Conservation (phyloP, 148 eudicot genomes). For the Rhododendron henanense region DNA sequence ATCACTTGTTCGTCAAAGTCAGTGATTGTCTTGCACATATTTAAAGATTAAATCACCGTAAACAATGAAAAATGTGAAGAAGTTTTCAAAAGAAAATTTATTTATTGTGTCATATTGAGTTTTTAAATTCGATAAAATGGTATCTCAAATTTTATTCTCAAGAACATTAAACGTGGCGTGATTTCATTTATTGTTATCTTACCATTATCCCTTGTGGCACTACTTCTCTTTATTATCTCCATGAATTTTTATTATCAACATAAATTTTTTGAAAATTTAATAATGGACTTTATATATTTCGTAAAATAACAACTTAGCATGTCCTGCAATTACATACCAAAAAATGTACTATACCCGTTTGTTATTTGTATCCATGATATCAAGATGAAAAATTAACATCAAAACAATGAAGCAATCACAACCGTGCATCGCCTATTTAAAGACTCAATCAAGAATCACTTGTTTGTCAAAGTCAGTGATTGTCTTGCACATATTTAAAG, state of each 20-base stretch:
- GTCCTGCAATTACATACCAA: background rate
- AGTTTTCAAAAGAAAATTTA: background rate
- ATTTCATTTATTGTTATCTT: background rate
- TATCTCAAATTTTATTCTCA: background rate
- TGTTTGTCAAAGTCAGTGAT: background rate
- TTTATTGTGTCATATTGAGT: background rate
- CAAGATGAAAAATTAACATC: background rate
- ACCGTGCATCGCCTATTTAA: too few species aligned
- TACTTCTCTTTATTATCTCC: background rate
- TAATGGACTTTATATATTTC: background rate
- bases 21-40: background rate
- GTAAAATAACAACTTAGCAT: background rate
- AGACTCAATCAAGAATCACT: background rate
- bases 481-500: background rate
- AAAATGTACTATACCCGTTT: background rate
- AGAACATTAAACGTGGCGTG: background rate
- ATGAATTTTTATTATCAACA: background rate
- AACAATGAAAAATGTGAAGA: background rate
- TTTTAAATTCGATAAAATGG: background rate
- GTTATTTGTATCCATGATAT: too few species aligned
- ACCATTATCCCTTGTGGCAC: background rate
- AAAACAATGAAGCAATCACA: background rate
- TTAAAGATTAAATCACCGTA: background rate
- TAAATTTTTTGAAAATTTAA: background rate
- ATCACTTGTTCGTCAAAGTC: background rate